Evolutionary conservation across 2,329 filamentous ascomycete genomes (phyloP).

Genomic region (Eutypa lata): DNA sequence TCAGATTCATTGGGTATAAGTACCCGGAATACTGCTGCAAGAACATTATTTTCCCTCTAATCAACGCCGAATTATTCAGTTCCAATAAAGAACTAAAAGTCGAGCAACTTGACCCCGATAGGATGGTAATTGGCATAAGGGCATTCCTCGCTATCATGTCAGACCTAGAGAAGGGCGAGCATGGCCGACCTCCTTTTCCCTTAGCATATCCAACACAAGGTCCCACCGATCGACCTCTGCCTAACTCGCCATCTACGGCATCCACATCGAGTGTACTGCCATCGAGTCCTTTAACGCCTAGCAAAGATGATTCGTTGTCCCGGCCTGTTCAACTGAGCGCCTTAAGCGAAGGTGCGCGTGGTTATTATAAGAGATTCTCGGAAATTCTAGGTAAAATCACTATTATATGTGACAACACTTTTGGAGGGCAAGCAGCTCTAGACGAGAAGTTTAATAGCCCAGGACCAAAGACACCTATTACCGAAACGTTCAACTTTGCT

Average conservation of each 20-base stretch:
- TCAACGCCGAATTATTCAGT: slow-evolving; percentile 87
- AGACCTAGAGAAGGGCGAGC: slow-evolving; percentile 82
- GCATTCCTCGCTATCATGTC: slow-evolving; percentile 91
- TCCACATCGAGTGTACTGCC: slow-evolving; percentile 30
- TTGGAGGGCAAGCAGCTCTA: slow-evolving; percentile 89
- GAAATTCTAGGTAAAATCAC: slow-evolving; percentile 95
- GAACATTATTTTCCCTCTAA: slow-evolving; percentile 88
- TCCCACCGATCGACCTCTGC: slow-evolving; percentile 40
- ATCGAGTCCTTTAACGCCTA: slow-evolving; percentile 21
- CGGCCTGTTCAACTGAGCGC: slow-evolving; percentile 58
- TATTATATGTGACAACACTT: slow-evolving; percentile 93
- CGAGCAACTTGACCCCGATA: slow-evolving; percentile 91
- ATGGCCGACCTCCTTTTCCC: slow-evolving; percentile 79
- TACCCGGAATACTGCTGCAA: slow-evolving; percentile 92
- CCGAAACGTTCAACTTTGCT: slow-evolving; percentile 89
- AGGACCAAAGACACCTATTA: slow-evolving; percentile 89
- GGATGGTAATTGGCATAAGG: slow-evolving; percentile 94
- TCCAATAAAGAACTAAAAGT: slow-evolving; percentile 75
- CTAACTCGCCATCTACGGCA: slow-evolving; percentile 47
- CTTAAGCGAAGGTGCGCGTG: slow-evolving; percentile 73
- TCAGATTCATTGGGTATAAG: slow-evolving; percentile 90
- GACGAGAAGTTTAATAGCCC: slow-evolving; percentile 91
- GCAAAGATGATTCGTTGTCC: slow-evolving; percentile 63
- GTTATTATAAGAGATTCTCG: slow-evolving; percentile 88
- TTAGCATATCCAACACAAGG: slow-evolving; percentile 51